These are phyloP conservation scores for Paramecium primaurelia DNA, from an alignment of 73 alveolate species.

Conservation along the genomic window DNA sequence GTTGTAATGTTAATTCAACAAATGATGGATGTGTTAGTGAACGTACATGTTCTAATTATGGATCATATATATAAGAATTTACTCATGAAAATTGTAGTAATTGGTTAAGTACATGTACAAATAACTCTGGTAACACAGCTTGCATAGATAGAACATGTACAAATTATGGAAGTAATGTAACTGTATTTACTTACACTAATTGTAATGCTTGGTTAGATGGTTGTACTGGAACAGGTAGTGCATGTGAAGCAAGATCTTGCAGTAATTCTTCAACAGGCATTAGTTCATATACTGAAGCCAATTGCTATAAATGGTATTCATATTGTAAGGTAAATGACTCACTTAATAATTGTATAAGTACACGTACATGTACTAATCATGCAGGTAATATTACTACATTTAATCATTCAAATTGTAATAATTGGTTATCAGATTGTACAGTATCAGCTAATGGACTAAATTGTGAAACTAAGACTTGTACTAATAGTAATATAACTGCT, in stretches of 20 bases:
- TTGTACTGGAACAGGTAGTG: slow-evolving; percentile 1
- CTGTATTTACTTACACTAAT: background rate
- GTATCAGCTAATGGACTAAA: background rate
- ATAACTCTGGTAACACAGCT: background rate
- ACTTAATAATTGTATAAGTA: background rate
- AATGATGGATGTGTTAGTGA: background rate
- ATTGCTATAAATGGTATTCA: background rate
- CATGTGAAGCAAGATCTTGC: background rate
- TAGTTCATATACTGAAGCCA: background rate
- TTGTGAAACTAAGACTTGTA: background rate
- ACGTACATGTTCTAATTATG: slow-evolving; percentile 3
- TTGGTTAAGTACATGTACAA: slow-evolving; percentile 27
- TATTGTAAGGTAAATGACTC: background rate
- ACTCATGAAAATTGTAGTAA: slow-evolving; percentile 18
- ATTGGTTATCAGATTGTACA: background rate
- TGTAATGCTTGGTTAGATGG: slow-evolving; percentile 5
- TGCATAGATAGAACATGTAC: background rate
- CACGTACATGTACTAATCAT: background rate
- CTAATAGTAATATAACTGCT: background rate
- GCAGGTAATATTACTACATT: background rate
- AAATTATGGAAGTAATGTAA: slow-evolving; percentile 5
- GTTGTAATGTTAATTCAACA: background rate
- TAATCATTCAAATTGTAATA: background rate
- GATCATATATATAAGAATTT: background rate
- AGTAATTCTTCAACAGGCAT: background rate